phyloP scores from a whole-genome alignment of 768 basidiomycete genomes.

The Podaxis sp. region DNA sequence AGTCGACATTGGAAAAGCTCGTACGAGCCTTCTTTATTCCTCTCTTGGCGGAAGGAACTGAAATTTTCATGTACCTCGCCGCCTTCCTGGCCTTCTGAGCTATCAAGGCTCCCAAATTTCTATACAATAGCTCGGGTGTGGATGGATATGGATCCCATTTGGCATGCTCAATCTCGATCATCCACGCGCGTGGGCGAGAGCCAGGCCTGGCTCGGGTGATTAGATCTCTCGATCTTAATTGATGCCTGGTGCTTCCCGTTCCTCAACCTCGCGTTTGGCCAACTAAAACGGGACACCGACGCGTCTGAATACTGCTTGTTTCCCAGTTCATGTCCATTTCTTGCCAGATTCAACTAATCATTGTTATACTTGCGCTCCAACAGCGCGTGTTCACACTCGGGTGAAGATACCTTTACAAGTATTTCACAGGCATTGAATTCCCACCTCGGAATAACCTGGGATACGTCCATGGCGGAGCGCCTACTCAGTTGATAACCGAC shows the following conservation, averaged over 20 bases:
- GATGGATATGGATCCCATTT: neutral
- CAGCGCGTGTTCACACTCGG: neutral
- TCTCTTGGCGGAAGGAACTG: neutral
- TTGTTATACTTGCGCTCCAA: neutral
- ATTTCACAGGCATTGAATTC: neutral
- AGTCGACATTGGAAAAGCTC: neutral
- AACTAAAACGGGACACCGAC: constrained; percentile 5
- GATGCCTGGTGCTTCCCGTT: constrained; percentile 2
- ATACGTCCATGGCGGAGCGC: constrained; percentile 1
- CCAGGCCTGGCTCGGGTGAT: neutral
- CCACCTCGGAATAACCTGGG: constrained; percentile 1
- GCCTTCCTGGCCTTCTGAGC: neutral
- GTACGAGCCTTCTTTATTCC: neutral
- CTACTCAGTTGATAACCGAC: constrained; percentile 2
- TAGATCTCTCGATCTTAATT: neutral
- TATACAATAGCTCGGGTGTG: neutral
- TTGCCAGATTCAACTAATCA: neutral
- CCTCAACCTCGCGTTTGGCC: neutral
- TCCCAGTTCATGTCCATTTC: neutral
- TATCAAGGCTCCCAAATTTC: neutral
- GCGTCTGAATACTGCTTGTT: neutral
- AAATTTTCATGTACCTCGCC: neutral
- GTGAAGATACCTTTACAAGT: neutral
- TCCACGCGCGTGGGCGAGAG: neutral
- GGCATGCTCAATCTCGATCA: neutral